Evolutionary conservation across 371 early-diverging fungal genomes (phyloP).

Genomic region (Globomyces sp.): DNA sequence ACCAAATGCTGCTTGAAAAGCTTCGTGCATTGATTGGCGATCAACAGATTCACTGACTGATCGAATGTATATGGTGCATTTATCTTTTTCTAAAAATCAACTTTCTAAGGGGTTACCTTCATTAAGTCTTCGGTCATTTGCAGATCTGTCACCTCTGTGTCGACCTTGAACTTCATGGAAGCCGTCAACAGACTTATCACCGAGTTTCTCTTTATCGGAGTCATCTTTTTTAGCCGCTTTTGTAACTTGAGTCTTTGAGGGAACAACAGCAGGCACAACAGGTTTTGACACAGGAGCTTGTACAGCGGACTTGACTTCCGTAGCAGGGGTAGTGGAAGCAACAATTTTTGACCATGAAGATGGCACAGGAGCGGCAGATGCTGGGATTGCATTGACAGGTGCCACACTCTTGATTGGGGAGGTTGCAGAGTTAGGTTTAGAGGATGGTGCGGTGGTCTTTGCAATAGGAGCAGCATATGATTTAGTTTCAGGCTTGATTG

Average conservation of each 20-base stretch:
- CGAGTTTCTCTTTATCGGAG: not conserved
- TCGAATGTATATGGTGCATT: not conserved
- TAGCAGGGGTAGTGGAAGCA: too few species aligned
- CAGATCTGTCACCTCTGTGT: too few species aligned
- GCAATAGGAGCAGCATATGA: too few species aligned
- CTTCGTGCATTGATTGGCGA: not conserved
- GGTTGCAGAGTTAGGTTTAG: too few species aligned
- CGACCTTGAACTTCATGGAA: not conserved
- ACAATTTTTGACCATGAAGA: too few species aligned
- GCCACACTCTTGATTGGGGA: too few species aligned
- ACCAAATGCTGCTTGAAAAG: not conserved
- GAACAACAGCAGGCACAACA: conserved; percentile 13
- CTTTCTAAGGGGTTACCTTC: not conserved
- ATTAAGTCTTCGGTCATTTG: not conserved
- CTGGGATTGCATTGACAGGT: too few species aligned
- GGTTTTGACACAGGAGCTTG: conserved; percentile 9
- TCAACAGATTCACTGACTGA: conserved; percentile 19
- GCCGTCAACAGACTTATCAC: conserved; percentile 13
- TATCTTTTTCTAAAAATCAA: not conserved
- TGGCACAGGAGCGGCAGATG: too few species aligned
- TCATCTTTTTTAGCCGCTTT: conserved; percentile 9
- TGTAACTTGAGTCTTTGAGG: conserved; percentile 13
- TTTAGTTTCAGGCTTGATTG: too few species aligned
- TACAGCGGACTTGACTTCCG: too few species aligned
- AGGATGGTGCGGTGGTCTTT: too few species aligned